Conservation (phyloP, 2,329 filamentous ascomycete genomes). For the Talaromyces pinophilus region DNA sequence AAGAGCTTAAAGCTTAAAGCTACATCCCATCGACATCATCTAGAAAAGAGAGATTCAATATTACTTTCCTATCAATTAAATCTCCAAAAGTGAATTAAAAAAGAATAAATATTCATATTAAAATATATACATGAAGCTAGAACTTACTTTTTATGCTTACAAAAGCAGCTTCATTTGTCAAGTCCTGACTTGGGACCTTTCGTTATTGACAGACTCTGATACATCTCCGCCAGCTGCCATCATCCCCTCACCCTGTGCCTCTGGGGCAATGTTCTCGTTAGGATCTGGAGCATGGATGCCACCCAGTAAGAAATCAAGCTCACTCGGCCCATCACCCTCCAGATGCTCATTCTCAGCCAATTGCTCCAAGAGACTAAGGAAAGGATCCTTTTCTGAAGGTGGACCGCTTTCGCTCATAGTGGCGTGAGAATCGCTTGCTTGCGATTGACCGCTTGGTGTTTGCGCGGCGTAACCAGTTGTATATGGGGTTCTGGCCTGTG, state of each 20-base stretch:
- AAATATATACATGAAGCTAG: conserved; percentile 10
- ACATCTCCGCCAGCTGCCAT: not conserved
- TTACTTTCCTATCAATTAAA: not conserved
- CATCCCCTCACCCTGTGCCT: not conserved
- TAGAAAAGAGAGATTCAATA: not conserved
- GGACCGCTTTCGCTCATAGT: conserved; percentile 54
- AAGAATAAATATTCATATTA: not conserved
- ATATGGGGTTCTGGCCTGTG: conserved; percentile 10
- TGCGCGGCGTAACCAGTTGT: conserved; percentile 27
- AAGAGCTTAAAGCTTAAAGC: conserved; percentile 18
- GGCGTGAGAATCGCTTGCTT: conserved; percentile 41
- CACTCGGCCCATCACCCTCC: conserved; percentile 63
- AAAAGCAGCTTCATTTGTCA: not conserved
- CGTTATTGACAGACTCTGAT: not conserved
- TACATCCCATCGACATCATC: not conserved
- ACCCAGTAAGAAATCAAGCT: conserved; percentile 74
- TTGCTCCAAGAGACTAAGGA: conserved; percentile 76
- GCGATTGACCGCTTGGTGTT: conserved; percentile 48
- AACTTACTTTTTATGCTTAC: not conserved
- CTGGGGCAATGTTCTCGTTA: not conserved
- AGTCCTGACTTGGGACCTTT: not conserved
- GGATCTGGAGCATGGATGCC: conserved; percentile 18
- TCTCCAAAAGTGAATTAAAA: too few species aligned
- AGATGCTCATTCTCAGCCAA: conserved; percentile 74
- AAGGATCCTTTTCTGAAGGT: conserved; percentile 73